Evolutionary conservation across 2,329 filamentous ascomycete genomes (phyloP), one percentile per base, ranked within the genome.

Genomic region (Paracamarosporium sp.): DNA sequence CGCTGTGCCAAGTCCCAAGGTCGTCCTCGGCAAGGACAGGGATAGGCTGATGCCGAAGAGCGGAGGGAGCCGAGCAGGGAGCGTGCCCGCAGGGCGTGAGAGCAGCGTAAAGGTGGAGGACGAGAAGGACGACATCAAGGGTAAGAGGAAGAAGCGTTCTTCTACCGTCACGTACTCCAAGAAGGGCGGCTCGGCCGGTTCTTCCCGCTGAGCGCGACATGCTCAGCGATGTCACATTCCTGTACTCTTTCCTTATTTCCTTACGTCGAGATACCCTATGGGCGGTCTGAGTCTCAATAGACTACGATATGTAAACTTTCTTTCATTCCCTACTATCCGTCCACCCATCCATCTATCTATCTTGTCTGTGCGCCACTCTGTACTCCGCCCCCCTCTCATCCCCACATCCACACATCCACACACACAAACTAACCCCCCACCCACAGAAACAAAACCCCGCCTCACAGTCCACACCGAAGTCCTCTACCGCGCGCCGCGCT

Each of bases 91-190:
- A 50, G 79, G 72, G 13, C 73, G 81, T 33, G 81, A 83, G 61
- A 69, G 79, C n/a, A 80, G 78, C 46, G 81, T 83, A n/a, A 83
- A 83, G 62, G 74, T 77, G 46, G 81, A 83, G 63, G 81, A 83
- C 52, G 80, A 80, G 41, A 77, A 73, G 40, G 78, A 80, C 27
- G 76, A 75, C 61, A 69, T 76, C 53, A 81, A 83, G 73, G 78
- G 79, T 71, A 77, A 77, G 72, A 77, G 77, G 72, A 73, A 70
- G 70, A 66, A 62, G 60, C 67, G 64, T 65, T 67, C 66, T 68
- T 66, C 64, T 62, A 65, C n/a, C 20, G 33, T 59, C 55, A 61
- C 61, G 45, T 61, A 55, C 45, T 53, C 56, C 33, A 59, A 44
- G 51, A 65, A 61, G 53, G 55, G 56, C 30, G 33, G 44, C 15